Percentiles rank a stretch among this genome's conserved stretches.
These are phyloP conservation scores for Rhypophila decipiens DNA, from an alignment of 495 filamentous ascomycete genomes.

Conservation along the genomic window DNA sequence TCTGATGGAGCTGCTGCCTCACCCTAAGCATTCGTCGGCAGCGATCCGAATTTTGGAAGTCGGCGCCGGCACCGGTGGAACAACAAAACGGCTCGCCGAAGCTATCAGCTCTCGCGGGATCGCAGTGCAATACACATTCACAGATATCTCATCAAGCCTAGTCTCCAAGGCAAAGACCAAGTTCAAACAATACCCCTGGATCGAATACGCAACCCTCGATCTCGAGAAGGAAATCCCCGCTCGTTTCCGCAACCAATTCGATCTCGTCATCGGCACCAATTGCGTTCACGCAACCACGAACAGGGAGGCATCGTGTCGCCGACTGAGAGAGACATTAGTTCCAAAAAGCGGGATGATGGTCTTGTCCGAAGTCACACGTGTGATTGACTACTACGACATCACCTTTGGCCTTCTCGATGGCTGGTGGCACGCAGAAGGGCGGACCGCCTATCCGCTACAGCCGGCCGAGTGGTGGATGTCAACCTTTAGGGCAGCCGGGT, in stretches of 20 bases:
- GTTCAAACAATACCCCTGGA: slow-evolving; percentile 28
- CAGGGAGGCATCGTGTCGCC: slow-evolving; percentile 23
- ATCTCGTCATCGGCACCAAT: slow-evolving; percentile 47
- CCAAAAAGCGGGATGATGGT: slow-evolving; percentile 32
- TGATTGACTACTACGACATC: slow-evolving; percentile 38
- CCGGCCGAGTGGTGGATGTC: slow-evolving; percentile 30
- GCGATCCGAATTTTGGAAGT: slow-evolving; percentile 42
- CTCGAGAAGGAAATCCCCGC: slow-evolving; percentile 43
- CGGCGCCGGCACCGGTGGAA: slow-evolving; percentile 47
- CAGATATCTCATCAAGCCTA: slow-evolving; percentile 46
- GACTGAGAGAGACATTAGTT: slow-evolving; percentile 25
- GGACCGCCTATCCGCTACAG: slow-evolving; percentile 38
- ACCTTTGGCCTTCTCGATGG: slow-evolving; percentile 46
- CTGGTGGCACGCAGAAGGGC: slow-evolving; percentile 50
- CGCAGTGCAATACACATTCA: slow-evolving; percentile 43
- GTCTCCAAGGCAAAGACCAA: slow-evolving; percentile 42
- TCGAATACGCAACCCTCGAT: slow-evolving; percentile 41
- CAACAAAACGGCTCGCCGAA: slow-evolving; percentile 23
- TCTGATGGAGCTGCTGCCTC: not conserved
- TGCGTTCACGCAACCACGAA: slow-evolving; percentile 41
- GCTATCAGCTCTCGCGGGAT: slow-evolving; percentile 21
- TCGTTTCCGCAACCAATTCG: slow-evolving; percentile 40
- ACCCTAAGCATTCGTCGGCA: not conserved
- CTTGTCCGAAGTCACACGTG: slow-evolving; percentile 31
- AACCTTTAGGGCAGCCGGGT: slow-evolving; percentile 36